Conservation (phyloP, 73 alveolate genomes). For the Paramecium caudatum region DNA sequence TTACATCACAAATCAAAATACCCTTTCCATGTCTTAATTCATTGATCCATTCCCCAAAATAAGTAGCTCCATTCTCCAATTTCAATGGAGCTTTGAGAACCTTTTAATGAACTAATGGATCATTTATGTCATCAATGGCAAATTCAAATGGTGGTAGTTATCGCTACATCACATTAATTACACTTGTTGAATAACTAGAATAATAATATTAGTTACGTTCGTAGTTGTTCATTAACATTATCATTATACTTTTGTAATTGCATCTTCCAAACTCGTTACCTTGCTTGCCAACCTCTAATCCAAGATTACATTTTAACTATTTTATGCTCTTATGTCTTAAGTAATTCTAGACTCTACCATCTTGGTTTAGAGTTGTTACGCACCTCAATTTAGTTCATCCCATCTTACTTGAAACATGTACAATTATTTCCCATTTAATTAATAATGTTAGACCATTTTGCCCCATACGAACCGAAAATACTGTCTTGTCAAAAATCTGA, state of each 20-base stretch:
- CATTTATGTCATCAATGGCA: constrained; percentile 72
- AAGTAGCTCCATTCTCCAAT: constrained; percentile 79
- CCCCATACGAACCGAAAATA: constrained; percentile 10
- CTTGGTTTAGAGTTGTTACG: neutral
- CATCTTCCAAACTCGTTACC: constrained; percentile 56
- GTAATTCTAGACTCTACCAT: neutral
- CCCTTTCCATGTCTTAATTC: constrained; percentile 78
- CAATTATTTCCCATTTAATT: constrained; percentile 46
- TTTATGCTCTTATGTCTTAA: constrained; percentile 36
- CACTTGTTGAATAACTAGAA: constrained; percentile 46
- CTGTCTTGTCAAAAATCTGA: constrained; percentile 20
- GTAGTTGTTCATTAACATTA: constrained; percentile 65
- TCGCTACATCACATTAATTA: constrained; percentile 27
- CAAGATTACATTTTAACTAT: constrained; percentile 50
- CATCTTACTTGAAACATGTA: neutral
- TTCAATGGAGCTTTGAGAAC: constrained; percentile 73
- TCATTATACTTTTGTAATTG: constrained; percentile 57
- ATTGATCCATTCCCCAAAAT: constrained; percentile 78
- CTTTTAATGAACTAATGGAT: constrained; percentile 59
- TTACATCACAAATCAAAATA: constrained; percentile 71
- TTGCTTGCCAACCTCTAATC: constrained; percentile 52
- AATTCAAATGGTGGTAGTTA: constrained; percentile 56
- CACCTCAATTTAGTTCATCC: neutral
- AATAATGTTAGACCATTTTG: constrained; percentile 43
- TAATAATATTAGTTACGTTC: constrained; percentile 10